Evolutionary conservation across 2,329 filamentous ascomycete genomes (phyloP), one percentile per base, ranked within the genome.

Genomic region (Cytospora paraplurivora): DNA sequence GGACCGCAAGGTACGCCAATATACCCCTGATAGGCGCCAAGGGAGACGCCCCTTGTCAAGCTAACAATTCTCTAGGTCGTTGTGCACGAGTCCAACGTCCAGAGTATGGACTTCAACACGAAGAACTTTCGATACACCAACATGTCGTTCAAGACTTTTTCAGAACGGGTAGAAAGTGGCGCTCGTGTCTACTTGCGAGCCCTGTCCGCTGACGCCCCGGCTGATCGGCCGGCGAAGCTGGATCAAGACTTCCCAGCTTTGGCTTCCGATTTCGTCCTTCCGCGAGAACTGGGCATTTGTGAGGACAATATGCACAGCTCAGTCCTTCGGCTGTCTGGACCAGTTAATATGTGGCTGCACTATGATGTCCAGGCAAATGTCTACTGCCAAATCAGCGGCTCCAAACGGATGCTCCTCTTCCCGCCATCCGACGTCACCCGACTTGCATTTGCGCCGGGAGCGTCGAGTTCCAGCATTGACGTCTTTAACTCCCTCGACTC

Each of bases 341-440:
- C 85, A 1, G 90, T 94, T 12, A 89, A 88, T 49, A 91, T 97
- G 85, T 97, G 93, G 93, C 80, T 96, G 37, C 92, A 96, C 75
- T 96, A 95, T 77, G 63, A 90, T 84, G 91, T 95, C 17, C 93
- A 96, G 83, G 91, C 92, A 56, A 97, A 96, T 70, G 81, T 96
- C 4, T 88, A 95, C 65, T 92, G 88, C 70, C 93, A 97, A 72
- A 82, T 96, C 58, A 77, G 79, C 44, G 92, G 93, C 5, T 82
- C 83, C 1, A 96, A 95, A 72, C 83, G 84, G 34, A 81, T 96
- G 63, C 76, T 92, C 5, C 81, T 97, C 1, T 97, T 92, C 72
- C 92, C 91, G 1, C 93, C 93, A 0, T 79, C 81, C 2, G 92
- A 96, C 70, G 86, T 95, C 19, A 80, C 81, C 21, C 77, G 85